These are phyloP conservation scores for Osmanthus fragrans DNA, from an alignment of 257 asterid species.

Conservation along the genomic window DNA sequence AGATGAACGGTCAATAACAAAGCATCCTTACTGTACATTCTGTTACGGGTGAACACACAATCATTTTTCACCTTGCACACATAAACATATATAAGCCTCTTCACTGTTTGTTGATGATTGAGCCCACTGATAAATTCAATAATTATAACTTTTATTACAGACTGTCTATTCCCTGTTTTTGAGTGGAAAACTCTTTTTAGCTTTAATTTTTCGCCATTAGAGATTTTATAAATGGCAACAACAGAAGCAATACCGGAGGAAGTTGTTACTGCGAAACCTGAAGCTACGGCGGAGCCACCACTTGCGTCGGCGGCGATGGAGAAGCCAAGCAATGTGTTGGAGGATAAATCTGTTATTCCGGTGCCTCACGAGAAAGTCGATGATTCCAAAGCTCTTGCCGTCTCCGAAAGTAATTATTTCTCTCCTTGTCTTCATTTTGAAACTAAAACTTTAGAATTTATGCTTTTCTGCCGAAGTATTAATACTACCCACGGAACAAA, in stretches of 20 bases:
- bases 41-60: neutral
- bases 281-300: slow-evolving; percentile 7
- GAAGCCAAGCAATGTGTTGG: neutral
- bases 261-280: neutral
- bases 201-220: too few relatives aligned
- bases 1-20: neutral
- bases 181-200: too few relatives aligned
- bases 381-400: neutral
- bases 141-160: neutral
- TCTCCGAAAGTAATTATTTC: neutral
- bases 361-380: neutral
- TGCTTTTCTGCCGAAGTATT: too few relatives aligned
- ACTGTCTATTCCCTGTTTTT: neutral
- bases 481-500: too few relatives aligned
- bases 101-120: neutral
- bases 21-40: neutral
- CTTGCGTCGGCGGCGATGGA: neutral
- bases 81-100: too few relatives aligned
- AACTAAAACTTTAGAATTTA: too few relatives aligned
- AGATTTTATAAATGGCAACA: slow-evolving; percentile 1
- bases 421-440: too few relatives aligned
- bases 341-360: neutral
- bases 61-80: neutral
- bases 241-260: neutral
- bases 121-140: neutral